Conservation (phyloP, 768 basidiomycete genomes). For the Russula vinacea region DNA sequence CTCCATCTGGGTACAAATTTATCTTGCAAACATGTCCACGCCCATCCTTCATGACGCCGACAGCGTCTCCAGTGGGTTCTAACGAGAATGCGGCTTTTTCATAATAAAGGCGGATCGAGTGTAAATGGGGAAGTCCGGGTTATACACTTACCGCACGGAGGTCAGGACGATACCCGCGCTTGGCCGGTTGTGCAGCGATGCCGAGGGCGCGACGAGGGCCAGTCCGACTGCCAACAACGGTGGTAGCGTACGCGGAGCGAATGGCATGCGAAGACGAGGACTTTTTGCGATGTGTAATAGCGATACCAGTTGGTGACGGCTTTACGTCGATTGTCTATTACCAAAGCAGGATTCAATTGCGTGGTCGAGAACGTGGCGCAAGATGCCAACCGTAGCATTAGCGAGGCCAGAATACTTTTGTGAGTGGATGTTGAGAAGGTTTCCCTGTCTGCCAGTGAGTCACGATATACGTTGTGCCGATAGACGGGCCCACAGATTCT, state of each 20-base stretch:
- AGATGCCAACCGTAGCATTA: conserved; percentile 66
- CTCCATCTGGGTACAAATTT: conserved; percentile 45
- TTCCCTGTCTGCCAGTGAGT: conserved; percentile 52
- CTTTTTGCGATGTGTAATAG: conserved; percentile 63
- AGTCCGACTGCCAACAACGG: conserved; percentile 62
- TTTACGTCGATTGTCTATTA: conserved; percentile 62
- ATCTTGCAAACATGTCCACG: conserved; percentile 93
- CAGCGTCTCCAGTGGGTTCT: conserved; percentile 83
- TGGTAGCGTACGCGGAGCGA: conserved; percentile 45
- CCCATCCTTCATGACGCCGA: conserved; percentile 74
- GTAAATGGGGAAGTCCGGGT: background rate
- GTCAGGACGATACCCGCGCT: conserved; percentile 73
- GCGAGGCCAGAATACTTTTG: conserved; percentile 88
- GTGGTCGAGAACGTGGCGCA: background rate
- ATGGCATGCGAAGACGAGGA: conserved; percentile 55
- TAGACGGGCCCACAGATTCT: conserved; percentile 61
- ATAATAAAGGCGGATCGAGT: conserved; percentile 21
- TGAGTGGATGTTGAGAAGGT: conserved; percentile 86
- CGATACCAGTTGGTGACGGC: conserved; percentile 53
- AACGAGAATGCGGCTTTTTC: conserved; percentile 67
- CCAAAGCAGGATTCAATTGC: background rate
- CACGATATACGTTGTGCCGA: background rate
- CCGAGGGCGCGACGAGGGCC: conserved; percentile 70
- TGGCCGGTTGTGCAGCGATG: conserved; percentile 55
- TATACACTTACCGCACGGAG: conserved; percentile 64